A percentile compares a stretch with the other conserved stretches of the same genome.
Evolutionary conservation across 768 basidiomycete species (phyloP).

Genomic region (Hortiboletus campestris): DNA sequence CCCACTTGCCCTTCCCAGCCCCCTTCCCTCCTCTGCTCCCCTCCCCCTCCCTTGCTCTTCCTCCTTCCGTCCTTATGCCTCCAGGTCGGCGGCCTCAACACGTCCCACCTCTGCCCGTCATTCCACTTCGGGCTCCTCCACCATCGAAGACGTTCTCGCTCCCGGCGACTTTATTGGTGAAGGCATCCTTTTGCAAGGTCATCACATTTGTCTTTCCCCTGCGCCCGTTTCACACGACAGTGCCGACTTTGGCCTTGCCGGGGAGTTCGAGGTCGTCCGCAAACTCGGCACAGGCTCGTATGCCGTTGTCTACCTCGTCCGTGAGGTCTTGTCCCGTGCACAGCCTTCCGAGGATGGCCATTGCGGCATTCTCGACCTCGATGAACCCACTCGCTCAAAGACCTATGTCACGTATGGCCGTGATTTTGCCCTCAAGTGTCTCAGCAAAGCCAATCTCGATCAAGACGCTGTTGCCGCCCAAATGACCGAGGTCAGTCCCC

Average conservation of each 20-base stretch:
- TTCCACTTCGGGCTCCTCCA: conserved; percentile 32
- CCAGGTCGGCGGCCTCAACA: conserved; percentile 27
- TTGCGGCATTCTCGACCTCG: conserved; percentile 55
- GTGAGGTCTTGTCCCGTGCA: conserved; percentile 53
- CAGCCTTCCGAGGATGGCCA: conserved; percentile 51
- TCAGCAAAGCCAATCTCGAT: conserved; percentile 92
- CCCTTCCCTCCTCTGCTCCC: not conserved
- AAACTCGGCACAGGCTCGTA: conserved; percentile 88
- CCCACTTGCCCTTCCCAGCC: conserved; percentile 32
- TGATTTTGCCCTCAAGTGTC: conserved; percentile 93
- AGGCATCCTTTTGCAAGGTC: conserved; percentile 63
- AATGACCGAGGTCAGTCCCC: conserved; percentile 72
- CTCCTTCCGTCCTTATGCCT: conserved; percentile 37
- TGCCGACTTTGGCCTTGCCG: conserved; percentile 48
- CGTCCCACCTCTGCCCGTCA: conserved; percentile 23
- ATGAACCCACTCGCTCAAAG: conserved; percentile 36
- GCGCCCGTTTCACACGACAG: conserved; percentile 31
- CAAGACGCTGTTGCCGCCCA: conserved; percentile 85
- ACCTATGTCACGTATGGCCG: conserved; percentile 58
- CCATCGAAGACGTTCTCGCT: conserved; percentile 52
- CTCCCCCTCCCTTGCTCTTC: conserved; percentile 33
- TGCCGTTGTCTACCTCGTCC: conserved; percentile 91
- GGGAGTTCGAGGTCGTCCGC: conserved; percentile 80
- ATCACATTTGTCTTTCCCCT: conserved; percentile 58
- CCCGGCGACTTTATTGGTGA: conserved; percentile 75